Conservation (phyloP, 805 yeast species). For the Saccharomycodes ludwigii region DNA sequence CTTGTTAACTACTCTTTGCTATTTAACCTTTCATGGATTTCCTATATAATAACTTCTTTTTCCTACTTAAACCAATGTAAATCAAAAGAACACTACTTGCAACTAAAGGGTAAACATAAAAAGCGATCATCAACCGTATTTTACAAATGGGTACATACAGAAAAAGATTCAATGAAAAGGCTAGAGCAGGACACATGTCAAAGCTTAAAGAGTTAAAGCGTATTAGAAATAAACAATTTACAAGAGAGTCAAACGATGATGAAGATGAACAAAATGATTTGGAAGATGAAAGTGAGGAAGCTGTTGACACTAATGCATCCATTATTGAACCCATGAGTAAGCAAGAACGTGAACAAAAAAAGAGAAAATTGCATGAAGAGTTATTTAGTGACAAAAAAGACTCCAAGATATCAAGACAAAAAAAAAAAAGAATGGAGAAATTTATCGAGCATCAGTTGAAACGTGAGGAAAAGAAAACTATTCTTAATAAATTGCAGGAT, state of each 20-base stretch:
- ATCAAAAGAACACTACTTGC: too few relatives aligned
- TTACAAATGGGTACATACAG: conserved; percentile 72
- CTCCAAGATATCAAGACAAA: conserved; percentile 53
- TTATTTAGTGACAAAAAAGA: conserved; percentile 41
- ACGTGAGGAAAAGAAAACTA: conserved; percentile 72
- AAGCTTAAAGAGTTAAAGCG: conserved; percentile 58
- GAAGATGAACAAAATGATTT: conserved; percentile 15
- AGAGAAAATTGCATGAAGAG: conserved; percentile 45
- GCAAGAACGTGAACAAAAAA: conserved; percentile 51
- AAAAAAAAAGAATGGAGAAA: conserved; percentile 69
- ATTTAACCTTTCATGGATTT: too few relatives aligned
- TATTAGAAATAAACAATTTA: conserved; percentile 60
- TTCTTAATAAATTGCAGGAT: conserved; percentile 59
- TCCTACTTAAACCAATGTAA: too few relatives aligned
- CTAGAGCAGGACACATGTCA: conserved; percentile 72
- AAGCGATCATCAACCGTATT: too few relatives aligned
- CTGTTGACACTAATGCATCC: conserved; percentile 45
- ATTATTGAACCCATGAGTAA: conserved; percentile 48
- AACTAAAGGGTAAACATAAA: too few relatives aligned
- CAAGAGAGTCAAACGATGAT: conserved; percentile 34
- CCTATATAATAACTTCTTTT: too few relatives aligned
- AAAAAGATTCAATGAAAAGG: conserved; percentile 72
- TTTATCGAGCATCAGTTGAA: conserved; percentile 84
- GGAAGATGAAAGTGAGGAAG: conserved; percentile 10
- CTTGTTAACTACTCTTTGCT: too few relatives aligned